A percentile compares a stretch with the other conserved stretches of the same genome.
These are phyloP conservation scores for Teunomyces lycoperdinae DNA, from an alignment of 805 yeast genomes.

Conservation along the genomic window DNA sequence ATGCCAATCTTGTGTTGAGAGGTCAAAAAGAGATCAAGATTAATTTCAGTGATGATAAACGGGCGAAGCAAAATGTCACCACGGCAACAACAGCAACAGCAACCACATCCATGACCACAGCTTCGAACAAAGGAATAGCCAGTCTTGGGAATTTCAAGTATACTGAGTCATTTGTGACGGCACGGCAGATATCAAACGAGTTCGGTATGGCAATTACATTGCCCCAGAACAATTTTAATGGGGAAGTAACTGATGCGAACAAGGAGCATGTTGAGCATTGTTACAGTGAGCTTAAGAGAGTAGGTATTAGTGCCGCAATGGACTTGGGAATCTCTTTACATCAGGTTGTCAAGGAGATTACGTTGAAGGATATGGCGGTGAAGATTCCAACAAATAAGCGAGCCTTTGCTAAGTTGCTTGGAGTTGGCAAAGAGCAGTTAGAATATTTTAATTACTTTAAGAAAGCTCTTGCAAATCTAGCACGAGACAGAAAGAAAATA, in stretches of 20 bases:
- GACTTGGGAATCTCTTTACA: conserved; percentile 30
- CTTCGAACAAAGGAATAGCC: neutral
- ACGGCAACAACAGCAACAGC: conserved; percentile 3
- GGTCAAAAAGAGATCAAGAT: conserved; percentile 48
- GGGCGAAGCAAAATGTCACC: conserved; percentile 6
- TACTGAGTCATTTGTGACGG: conserved; percentile 26
- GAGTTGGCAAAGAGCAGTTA: conserved; percentile 29
- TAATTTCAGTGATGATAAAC: conserved; percentile 39
- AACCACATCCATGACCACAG: neutral
- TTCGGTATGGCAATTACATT: conserved; percentile 14
- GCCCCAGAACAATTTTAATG: conserved; percentile 16
- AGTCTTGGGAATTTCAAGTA: conserved; percentile 15
- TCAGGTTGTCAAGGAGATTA: conserved; percentile 23
- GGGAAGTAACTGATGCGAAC: conserved; percentile 14
- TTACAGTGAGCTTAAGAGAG: conserved; percentile 36
- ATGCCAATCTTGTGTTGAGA: conserved; percentile 48
- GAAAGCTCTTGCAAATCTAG: conserved; percentile 28
- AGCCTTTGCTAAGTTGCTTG: conserved; percentile 43
- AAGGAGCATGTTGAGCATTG: conserved; percentile 25
- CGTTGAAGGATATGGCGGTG: conserved; percentile 54
- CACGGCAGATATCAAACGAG: conserved; percentile 15
- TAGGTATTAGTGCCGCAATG: conserved; percentile 42
- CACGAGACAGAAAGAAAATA: conserved; percentile 28
- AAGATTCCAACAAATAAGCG: conserved; percentile 49
- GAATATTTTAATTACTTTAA: conserved; percentile 40